Conservation (phyloP, 2,329 filamentous ascomycete species). For the Talaromyces sp. region DNA sequence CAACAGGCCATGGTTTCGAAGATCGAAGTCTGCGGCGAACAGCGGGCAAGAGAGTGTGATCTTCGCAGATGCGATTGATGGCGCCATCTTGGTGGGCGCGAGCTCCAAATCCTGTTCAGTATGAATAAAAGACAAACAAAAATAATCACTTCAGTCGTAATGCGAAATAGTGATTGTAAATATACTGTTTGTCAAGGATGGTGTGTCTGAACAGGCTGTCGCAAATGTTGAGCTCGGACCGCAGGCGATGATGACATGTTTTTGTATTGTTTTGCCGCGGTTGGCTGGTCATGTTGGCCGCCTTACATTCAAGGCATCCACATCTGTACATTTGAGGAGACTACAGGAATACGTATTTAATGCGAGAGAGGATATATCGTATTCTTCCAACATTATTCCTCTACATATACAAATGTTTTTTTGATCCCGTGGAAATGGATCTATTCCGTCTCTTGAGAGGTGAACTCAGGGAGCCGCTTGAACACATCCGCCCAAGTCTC, state of each 20-base stretch:
- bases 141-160: not conserved
- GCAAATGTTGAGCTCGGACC: constrained; percentile 1
- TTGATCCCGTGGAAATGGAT: not conserved
- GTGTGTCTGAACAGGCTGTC: not conserved
- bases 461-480: constrained; percentile 76
- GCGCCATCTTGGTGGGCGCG: constrained; percentile 33
- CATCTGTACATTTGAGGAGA: not conserved
- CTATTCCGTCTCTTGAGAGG: constrained; percentile 63
- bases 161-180: not conserved
- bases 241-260: constrained; percentile 9
- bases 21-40: constrained; percentile 85
- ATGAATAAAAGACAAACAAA: not conserved
- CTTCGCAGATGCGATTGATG: constrained; percentile 51
- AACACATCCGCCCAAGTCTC: constrained; percentile 69
- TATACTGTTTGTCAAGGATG: not conserved
- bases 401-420: not conserved
- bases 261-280: constrained; percentile 4
- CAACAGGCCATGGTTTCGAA: constrained; percentile 69
- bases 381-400: not conserved
- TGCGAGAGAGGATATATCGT: not conserved
- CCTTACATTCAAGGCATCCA: not conserved
- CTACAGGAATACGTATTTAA: not conserved
- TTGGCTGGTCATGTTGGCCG: not conserved
- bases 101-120: not conserved
- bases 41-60: constrained; percentile 75